Evolutionary conservation across 371 early-diverging fungal genomes (phyloP).

Genomic region (Apophysomyces trapeziformis): DNA sequence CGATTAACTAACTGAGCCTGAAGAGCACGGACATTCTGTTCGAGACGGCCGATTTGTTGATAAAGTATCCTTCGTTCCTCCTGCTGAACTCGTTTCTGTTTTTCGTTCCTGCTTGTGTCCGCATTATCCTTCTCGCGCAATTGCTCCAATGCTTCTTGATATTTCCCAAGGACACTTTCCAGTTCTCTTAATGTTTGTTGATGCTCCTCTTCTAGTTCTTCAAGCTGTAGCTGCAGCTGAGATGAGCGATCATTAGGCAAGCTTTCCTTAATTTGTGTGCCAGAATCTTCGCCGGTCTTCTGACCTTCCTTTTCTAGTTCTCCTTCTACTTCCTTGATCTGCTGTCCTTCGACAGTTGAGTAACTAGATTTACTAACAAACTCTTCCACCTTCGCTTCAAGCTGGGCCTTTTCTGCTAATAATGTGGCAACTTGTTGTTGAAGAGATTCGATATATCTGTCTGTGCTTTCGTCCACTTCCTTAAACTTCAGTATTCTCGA

Average conservation of each 20-base stretch:
- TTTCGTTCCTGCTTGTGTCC: not conserved
- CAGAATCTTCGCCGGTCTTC: not conserved
- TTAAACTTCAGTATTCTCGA: constrained; percentile 41
- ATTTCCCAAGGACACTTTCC: not conserved
- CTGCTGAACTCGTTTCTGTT: constrained; percentile 4
- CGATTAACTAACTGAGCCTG: constrained; percentile 1
- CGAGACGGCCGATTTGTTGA: constrained; percentile 1
- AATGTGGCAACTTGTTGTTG: constrained; percentile 42
- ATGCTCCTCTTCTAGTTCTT: constrained; percentile 21
- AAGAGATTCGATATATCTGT: constrained; percentile 53
- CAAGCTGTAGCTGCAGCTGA: not conserved
- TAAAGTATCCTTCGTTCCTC: constrained; percentile 8
- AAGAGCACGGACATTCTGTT: constrained; percentile 1
- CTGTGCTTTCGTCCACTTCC: constrained; percentile 53
- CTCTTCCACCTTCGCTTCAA: constrained; percentile 32
- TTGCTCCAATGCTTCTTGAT: not conserved
- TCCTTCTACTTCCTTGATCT: not conserved
- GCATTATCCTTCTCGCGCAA: not conserved
- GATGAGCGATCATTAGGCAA: not conserved
- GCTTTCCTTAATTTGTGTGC: constrained; percentile 7
- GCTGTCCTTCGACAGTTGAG: not conserved
- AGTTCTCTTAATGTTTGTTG: not conserved
- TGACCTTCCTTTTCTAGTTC: not conserved
- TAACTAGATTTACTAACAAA: constrained; percentile 19
- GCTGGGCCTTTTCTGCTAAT: constrained; percentile 31